Conservation (phyloP, 352 stramenopile genomes). For the Phytopythium vexans region DNA sequence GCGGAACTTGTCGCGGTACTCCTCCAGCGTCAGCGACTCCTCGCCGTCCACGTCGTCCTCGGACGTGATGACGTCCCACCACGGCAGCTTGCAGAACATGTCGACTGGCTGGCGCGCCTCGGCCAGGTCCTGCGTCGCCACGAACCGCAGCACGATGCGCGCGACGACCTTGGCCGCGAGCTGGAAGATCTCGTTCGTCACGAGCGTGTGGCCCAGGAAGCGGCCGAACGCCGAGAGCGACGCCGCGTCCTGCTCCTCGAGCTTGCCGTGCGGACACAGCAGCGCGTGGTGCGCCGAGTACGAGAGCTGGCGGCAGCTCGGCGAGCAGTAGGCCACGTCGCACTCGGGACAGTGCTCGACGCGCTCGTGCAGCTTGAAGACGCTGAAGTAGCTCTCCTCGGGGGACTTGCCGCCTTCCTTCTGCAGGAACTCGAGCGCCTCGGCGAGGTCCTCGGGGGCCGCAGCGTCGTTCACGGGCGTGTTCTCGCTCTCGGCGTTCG, state of each 20-base stretch:
- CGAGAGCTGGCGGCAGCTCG: constrained; percentile 59
- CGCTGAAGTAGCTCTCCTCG: constrained; percentile 69
- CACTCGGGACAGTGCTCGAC: constrained; percentile 59
- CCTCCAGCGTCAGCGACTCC: constrained; percentile 59
- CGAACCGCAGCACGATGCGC: constrained; percentile 58
- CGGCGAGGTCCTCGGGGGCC: constrained; percentile 48
- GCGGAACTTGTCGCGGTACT: constrained; percentile 68
- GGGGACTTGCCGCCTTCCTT: constrained; percentile 61
- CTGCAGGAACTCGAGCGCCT: constrained; percentile 55
- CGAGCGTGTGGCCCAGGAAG: constrained; percentile 73
- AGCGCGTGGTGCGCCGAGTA: constrained; percentile 78
- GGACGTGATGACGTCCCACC: constrained; percentile 87
- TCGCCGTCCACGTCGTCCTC: constrained; percentile 56
- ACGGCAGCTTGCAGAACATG: constrained; percentile 89
- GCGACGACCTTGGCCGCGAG: constrained; percentile 87
- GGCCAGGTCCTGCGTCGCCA: constrained; percentile 51
- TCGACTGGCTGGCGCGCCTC: constrained; percentile 60
- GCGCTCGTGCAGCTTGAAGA: constrained; percentile 53
- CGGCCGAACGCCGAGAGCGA: constrained; percentile 59
- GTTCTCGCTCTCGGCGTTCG: constrained; percentile 35
- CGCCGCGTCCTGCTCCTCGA: constrained; percentile 30
- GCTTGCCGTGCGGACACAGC: constrained; percentile 42
- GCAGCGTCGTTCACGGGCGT: constrained; percentile 44
- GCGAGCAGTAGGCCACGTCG: constrained; percentile 84
- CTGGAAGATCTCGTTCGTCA: constrained; percentile 94